These are phyloP conservation scores for Maudiozyma turicensis DNA, from an alignment of 805 yeast genomes.

Conservation along the genomic window DNA sequence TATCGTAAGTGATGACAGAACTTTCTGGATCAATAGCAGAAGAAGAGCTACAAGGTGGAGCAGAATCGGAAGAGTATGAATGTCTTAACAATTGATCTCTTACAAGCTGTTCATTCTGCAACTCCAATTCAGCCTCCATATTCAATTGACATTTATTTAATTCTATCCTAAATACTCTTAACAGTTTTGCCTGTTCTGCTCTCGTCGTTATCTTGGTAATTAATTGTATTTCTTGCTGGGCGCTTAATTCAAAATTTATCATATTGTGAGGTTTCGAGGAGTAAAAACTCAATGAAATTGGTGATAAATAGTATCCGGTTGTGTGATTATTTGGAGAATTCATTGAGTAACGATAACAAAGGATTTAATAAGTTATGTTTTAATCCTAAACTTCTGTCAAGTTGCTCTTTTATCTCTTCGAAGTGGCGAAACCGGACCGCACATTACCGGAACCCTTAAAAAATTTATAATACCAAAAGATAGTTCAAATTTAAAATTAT, in stretches of 20 bases:
- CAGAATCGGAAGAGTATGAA: not conserved
- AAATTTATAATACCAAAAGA: too few relatives aligned
- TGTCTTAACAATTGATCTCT: not conserved
- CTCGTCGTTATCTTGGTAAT: not conserved
- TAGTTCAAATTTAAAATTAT: too few relatives aligned
- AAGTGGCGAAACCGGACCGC: too few relatives aligned
- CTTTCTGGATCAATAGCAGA: not conserved
- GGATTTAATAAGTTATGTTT: too few relatives aligned
- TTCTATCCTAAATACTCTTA: not conserved
- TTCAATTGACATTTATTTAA: not conserved
- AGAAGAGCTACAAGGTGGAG: conserved; percentile 1
- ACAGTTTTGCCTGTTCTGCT: not conserved
- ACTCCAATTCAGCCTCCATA: not conserved
- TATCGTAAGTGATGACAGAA: not conserved
- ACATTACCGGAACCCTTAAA: too few relatives aligned
- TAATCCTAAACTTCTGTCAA: too few relatives aligned
- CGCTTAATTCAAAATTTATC: not conserved
- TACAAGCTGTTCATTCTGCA: not conserved
- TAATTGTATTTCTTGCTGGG: not conserved
- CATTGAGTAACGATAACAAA: too few relatives aligned
- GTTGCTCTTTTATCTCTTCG: too few relatives aligned
- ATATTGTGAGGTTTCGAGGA: not conserved
- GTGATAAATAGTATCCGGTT: too few relatives aligned
- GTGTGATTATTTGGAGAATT: too few relatives aligned
- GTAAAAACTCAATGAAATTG: too few relatives aligned